Evolutionary conservation across 257 asterid genomes (phyloP).

Genomic region (Solanum tarapatanum): DNA sequence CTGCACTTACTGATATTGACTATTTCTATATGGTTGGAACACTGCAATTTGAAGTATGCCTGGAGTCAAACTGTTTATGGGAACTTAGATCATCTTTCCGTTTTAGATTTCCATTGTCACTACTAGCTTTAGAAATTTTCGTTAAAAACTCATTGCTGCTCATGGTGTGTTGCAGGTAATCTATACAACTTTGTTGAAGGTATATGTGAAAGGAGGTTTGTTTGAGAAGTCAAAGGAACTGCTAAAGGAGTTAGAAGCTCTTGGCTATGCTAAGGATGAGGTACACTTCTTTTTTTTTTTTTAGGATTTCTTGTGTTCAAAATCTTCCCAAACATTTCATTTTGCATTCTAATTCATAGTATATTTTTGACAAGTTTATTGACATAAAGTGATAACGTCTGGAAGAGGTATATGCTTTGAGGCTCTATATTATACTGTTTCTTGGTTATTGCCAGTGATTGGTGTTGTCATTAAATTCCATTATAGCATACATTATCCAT

Average conservation of each 20-base stretch:
- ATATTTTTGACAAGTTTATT: background rate
- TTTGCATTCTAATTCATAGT: background rate
- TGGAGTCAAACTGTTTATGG: background rate
- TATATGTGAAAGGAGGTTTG: conserved; percentile 67
- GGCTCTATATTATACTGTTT: background rate
- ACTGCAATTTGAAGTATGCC: background rate
- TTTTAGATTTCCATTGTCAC: background rate
- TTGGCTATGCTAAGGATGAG: conserved; percentile 90
- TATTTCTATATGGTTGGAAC: background rate
- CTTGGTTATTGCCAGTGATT: background rate
- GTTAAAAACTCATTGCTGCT: background rate
- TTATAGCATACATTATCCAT: background rate
- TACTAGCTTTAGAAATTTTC: background rate
- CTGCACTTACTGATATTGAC: background rate
- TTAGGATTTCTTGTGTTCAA: background rate
- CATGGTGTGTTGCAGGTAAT: conserved; percentile 45
- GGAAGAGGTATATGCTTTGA: background rate
- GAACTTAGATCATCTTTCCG: background rate
- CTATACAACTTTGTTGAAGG: conserved; percentile 78
- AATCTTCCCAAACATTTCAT: background rate
- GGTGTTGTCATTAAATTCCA: background rate
- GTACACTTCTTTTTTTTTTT: conserved; percentile 14
- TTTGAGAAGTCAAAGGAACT: conserved; percentile 82
- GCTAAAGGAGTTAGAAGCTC: conserved; percentile 54
- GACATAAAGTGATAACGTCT: background rate